Evolutionary conservation across 2,329 filamentous ascomycete species (phyloP), one percentile per base, ranked within the genome.

Genomic region (Parastagonospora avenae): DNA sequence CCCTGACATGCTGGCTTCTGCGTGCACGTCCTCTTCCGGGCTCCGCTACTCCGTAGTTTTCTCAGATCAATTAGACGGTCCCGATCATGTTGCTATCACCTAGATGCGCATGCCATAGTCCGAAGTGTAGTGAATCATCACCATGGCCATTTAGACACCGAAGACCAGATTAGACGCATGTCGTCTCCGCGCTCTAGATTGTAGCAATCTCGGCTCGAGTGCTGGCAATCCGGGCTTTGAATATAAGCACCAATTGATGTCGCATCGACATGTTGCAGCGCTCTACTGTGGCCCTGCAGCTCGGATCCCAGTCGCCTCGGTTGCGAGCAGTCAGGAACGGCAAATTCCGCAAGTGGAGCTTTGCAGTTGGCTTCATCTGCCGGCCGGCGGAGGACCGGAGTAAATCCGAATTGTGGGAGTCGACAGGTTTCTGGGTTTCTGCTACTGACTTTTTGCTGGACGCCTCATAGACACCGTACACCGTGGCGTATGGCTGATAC

Each of bases 201-300:
- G 35, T 16, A 37, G 8, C 40, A 51, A 45, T 45, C 15, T 52
- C 40, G 47, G 48, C 42, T 37, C 24, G 19, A 31, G 27, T 10
- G 16, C 30, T 11, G 29, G 24, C 8, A 32, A 32, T 15, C 30
- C 45, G 33, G 37, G 12, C n/a, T 24, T 37, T 43, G 37, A 39
- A 6, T 14, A 31, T 36, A 32, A 15, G 3, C 27, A 27, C 28
- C 32, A 16, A 46, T 52, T 42, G 40, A 47, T 19, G 57, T 61
- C 51, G 50, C 48, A 60, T 51, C 47, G 48, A 40, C 43, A 50
- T 38, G 59, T 62, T 59, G 48, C 57, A 62, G 45, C 38, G 47
- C 14, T 37, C 19, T n/a, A 16, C 14, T 37, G 35, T 14, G 10
- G 35, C 15, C 35, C n/a, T 16, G 31, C 24, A 19, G 38, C 19